These are phyloP conservation scores for Lolium multiflorum DNA, from an alignment of 176 grass and related monocot species.

Conservation along the genomic window DNA sequence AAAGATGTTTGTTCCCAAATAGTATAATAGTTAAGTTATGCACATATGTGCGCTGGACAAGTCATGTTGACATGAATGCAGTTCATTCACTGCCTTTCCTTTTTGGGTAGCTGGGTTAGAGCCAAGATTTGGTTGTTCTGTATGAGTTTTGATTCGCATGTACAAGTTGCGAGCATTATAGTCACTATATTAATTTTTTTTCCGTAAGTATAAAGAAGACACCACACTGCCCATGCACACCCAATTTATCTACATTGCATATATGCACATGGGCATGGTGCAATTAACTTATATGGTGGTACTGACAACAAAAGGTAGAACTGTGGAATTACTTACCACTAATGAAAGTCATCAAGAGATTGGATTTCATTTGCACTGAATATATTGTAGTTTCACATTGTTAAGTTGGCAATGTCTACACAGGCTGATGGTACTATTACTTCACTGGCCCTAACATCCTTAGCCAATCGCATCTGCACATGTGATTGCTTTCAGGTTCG, in stretches of 20 bases:
- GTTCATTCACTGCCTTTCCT: background rate
- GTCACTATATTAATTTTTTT: background rate
- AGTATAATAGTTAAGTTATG: too few species aligned
- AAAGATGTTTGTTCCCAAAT: too few species aligned
- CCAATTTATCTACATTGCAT: background rate
- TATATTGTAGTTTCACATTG: background rate
- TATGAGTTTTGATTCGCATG: too few species aligned
- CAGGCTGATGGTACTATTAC: background rate
- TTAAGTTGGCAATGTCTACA: too few species aligned
- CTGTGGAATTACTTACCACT: background rate
- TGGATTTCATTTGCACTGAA: background rate
- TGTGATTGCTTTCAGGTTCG: background rate
- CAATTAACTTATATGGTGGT: background rate
- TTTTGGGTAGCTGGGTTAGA: background rate
- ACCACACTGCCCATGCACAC: background rate
- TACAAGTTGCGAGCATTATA: too few species aligned
- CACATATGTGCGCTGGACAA: background rate
- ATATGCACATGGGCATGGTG: background rate
- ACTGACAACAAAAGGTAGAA: background rate
- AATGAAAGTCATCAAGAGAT: background rate
- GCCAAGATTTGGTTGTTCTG: too few species aligned
- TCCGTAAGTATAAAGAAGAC: background rate
- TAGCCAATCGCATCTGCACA: background rate
- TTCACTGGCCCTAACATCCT: background rate
- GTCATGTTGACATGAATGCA: background rate